Conservation (phyloP, 768 basidiomycete species). For the Kwoniella botswanensis region DNA sequence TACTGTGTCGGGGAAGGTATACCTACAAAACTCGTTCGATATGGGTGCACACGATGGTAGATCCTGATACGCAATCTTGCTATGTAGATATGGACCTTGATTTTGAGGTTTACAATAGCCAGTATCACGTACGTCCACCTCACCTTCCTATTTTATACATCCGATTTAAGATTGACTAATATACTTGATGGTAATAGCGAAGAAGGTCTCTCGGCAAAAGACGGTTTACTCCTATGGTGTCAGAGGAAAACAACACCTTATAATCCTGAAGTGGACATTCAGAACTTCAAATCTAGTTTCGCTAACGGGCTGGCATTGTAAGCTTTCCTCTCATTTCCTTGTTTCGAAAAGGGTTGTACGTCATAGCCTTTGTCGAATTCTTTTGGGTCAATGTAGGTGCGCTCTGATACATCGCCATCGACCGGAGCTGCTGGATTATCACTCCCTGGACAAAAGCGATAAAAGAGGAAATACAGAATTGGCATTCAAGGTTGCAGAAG, state of each 20-base stretch:
- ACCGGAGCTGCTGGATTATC: conserved; percentile 90
- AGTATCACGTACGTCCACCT: conserved; percentile 79
- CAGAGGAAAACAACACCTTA: conserved; percentile 93
- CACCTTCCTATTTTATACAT: too few species aligned
- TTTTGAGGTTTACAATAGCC: conserved; percentile 95
- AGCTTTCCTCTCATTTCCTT: conserved; percentile 42
- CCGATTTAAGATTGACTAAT: too few species aligned
- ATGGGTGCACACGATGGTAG: too few species aligned
- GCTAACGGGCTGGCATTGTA: conserved; percentile 93
- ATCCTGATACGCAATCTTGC: too few species aligned
- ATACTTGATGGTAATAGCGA: conserved; percentile 65
- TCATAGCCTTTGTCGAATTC: too few species aligned
- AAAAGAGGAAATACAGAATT: conserved; percentile 80
- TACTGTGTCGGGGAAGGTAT: not conserved
- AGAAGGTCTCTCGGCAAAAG: conserved; percentile 98
- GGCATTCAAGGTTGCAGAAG: conserved; percentile 85
- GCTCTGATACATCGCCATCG: conserved; percentile 97
- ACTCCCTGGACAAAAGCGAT: conserved; percentile 81
- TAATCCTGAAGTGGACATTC: conserved; percentile 80
- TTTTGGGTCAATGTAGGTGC: conserved; percentile 66
- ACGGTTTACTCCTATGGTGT: conserved; percentile 96
- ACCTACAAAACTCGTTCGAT: too few species aligned
- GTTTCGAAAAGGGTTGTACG: too few species aligned
- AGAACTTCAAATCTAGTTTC: conserved; percentile 92
- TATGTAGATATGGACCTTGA: conserved; percentile 87